Evolutionary conservation across 805 yeast genomes (phyloP).

Genomic region (Scheffersomyces stipitis): DNA sequence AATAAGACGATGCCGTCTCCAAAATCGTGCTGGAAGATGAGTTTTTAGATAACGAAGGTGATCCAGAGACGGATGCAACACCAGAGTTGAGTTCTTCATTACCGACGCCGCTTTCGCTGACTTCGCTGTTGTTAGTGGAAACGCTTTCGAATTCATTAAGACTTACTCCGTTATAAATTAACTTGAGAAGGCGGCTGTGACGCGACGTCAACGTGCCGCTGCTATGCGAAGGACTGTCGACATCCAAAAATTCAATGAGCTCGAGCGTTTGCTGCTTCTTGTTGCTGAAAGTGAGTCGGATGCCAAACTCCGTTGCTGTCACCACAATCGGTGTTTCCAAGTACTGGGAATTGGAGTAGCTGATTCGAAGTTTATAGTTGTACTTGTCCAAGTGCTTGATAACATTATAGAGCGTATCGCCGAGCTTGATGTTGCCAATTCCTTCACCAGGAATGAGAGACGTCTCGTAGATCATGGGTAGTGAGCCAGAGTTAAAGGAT

Average conservation of each 20-base stretch:
- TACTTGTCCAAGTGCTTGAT: slow-evolving; percentile 22
- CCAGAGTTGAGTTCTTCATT: not conserved
- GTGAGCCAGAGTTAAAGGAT: no score
- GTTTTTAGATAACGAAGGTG: not conserved
- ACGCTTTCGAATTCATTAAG: slow-evolving; percentile 25
- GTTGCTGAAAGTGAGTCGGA: slow-evolving; percentile 11
- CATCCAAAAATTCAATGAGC: slow-evolving; percentile 10
- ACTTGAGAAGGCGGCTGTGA: slow-evolving; percentile 11
- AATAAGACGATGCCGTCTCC: slow-evolving; percentile 3
- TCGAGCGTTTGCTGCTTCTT: slow-evolving; percentile 8
- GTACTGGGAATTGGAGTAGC: slow-evolving; percentile 29
- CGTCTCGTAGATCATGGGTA: slow-evolving; percentile 11
- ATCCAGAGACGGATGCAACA: not conserved
- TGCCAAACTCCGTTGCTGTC: slow-evolving; percentile 19
- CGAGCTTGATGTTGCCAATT: slow-evolving; percentile 31
- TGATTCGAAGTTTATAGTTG: slow-evolving; percentile 28
- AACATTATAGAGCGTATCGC: slow-evolving; percentile 27
- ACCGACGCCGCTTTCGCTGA: not conserved
- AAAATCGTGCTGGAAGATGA: slow-evolving; percentile 2
- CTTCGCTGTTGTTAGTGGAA: not conserved
- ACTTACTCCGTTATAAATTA: slow-evolving; percentile 31
- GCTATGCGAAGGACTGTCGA: not conserved
- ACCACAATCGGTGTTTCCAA: slow-evolving; percentile 33
- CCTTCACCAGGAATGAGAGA: slow-evolving; percentile 35
- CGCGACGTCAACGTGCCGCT: not conserved